Base-by-base conservation (phyloP, 305 asterid species). In the Andrographis paniculata region DNA sequence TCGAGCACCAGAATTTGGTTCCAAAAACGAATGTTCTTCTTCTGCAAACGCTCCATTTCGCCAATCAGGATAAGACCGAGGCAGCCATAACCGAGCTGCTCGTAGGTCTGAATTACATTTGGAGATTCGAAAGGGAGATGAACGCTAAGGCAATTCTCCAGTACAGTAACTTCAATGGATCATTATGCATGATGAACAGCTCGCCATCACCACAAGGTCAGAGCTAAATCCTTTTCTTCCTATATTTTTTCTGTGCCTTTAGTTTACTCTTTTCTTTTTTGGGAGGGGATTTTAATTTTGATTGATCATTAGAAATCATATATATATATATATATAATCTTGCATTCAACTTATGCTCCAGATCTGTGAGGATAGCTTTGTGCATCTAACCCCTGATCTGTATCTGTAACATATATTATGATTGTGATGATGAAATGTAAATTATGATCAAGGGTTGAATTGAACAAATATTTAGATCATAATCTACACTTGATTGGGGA, bases 61-160 rank as follows among this genome's bases (percentile, higher is more conserved):
- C 99, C 0, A 78, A 87, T 47, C 94, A 66, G 48, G 82, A 83
- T 3, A 91, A 87, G 74, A 67, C 95, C 0, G 99, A 91, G 60
- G 99, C 95, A 4, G 99, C 99, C 74, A 83, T 91, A 28, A 86
- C 96, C 0, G 99, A 91, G 76, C 65, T 91, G 20, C 83, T 91
- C 9, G 96, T 91, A 11, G 99, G 99, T 0, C 64, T 91, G 66
- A 91, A 91, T 35, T 91, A 83, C 54, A 83, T 91, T 20, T 91
- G 99, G 96, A 83, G 95, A 67, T 91, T 82, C 46, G 96, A 87
- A 58, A 70, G 91, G 50, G 94, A 87, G 73, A 86, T 78, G 96
- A 83, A 76, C 59, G 94, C 94, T 1, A 79, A 76, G 64, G 80
- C 86, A 57, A 70, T 82, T 40, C 70, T 79, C 37, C 84, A 73